phyloP scores from a whole-genome alignment of 2,329 filamentous ascomycete genomes.

The Colletotrichum tabaci region DNA sequence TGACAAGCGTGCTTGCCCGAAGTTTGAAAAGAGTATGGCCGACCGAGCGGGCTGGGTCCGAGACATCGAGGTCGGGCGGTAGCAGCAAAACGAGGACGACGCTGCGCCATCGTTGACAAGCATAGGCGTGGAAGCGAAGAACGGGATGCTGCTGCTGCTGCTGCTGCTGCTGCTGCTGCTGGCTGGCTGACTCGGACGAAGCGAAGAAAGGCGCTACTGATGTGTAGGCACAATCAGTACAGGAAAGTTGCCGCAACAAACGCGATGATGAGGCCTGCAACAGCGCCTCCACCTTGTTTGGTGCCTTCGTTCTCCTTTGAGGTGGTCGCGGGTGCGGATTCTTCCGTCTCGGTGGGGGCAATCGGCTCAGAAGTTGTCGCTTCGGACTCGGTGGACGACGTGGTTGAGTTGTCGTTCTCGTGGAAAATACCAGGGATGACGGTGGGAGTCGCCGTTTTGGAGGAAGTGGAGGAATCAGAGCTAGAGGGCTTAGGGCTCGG shows the following conservation, averaged over 20 bases:
- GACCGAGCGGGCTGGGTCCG: conserved; percentile 44
- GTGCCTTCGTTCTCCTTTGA: conserved; percentile 63
- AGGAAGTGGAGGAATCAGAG: conserved; percentile 14
- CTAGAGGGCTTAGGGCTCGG: conserved; percentile 27
- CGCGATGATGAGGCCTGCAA: conserved; percentile 69
- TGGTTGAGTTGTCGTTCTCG: conserved; percentile 60
- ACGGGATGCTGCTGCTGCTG: conserved; percentile 8
- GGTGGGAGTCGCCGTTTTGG: conserved; percentile 44
- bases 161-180: background rate
- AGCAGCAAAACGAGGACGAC: conserved; percentile 24
- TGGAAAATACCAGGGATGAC: conserved; percentile 67
- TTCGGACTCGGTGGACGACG: conserved; percentile 44
- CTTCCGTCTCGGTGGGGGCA: conserved; percentile 46
- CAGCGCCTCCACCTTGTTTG: conserved; percentile 64
- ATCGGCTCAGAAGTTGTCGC: conserved; percentile 46
- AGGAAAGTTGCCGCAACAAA: conserved; percentile 68
- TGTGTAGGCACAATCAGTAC: conserved; percentile 50
- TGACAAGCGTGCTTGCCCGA: conserved; percentile 33
- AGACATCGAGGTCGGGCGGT: conserved; percentile 51
- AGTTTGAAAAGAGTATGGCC: conserved; percentile 11
- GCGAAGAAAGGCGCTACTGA: conserved; percentile 41
- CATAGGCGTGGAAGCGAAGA: conserved; percentile 39
- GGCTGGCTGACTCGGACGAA: conserved; percentile 35
- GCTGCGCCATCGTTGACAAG: conserved; percentile 37
- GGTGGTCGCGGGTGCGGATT: conserved; percentile 50